Evolutionary conservation across 78 protist species (phyloP).

Genomic region (Goniomonas avonlea): DNA sequence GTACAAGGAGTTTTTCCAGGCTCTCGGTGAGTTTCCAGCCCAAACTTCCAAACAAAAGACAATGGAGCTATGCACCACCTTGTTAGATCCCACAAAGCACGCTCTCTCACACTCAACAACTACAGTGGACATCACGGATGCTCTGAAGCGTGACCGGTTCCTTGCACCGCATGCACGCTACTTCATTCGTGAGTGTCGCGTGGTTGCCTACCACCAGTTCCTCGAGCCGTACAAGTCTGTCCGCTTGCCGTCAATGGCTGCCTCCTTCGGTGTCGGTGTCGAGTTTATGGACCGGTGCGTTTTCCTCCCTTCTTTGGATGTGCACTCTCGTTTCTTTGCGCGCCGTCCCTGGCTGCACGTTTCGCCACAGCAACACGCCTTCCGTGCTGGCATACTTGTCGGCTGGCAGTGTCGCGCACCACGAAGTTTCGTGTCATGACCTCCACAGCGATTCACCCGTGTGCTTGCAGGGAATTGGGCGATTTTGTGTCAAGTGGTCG

Average conservation of each 20-base stretch:
- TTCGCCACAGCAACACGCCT: no score
- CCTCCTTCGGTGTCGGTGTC: conserved; percentile 72
- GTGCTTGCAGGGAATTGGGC: conserved; percentile 65
- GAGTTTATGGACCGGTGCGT: conserved; percentile 64
- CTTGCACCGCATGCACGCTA: conserved; percentile 62
- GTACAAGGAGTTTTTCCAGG: conserved; percentile 58
- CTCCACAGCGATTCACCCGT: no score
- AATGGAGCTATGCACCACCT: no score
- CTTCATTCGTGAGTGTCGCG: conserved; percentile 81
- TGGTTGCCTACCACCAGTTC: conserved; percentile 77
- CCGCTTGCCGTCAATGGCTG: conserved; percentile 72
- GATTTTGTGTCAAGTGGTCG: conserved; percentile 79
- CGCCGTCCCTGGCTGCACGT: no score
- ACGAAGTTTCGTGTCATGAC: no score
- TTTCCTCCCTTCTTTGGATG: background rate
- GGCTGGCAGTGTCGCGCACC: no score
- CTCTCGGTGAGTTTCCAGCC: conserved; percentile 53
- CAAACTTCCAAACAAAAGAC: background rate
- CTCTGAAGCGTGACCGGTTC: conserved; percentile 52
- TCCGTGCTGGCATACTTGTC: no score
- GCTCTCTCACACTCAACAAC: conserved; percentile 1
- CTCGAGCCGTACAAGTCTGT: conserved; percentile 85
- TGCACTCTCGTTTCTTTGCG: background rate
- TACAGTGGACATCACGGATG: no score
- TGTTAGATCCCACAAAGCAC: no score